Evolutionary conservation across 768 basidiomycete species (phyloP).

Genomic region (Lyophyllum semitale): DNA sequence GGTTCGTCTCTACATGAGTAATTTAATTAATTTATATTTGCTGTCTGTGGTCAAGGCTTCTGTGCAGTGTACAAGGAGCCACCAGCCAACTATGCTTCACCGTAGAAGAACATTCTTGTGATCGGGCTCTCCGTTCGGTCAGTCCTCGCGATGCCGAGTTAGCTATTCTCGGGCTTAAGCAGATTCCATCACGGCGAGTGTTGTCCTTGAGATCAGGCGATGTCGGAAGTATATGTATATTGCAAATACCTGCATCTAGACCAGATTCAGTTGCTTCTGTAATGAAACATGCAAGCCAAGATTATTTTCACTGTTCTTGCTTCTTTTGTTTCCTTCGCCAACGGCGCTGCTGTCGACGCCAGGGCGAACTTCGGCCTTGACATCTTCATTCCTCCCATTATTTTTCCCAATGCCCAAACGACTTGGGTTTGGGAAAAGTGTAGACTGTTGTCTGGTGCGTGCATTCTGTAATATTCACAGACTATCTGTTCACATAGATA

Average conservation of each 20-base stretch:
- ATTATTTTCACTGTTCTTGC: conserved; percentile 10
- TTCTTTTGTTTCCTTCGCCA: conserved; percentile 24
- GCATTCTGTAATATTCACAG: background rate
- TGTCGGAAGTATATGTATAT: background rate
- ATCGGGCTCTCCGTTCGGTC: too few species aligned
- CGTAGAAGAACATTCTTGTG: too few species aligned
- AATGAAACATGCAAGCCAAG: conserved; percentile 8
- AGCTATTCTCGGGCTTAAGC: background rate
- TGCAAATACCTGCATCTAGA: background rate
- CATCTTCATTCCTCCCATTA: conserved; percentile 30
- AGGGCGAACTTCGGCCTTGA: conserved; percentile 20
- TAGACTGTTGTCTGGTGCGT: conserved; percentile 31
- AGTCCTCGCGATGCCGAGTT: too few species aligned
- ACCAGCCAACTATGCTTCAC: too few species aligned
- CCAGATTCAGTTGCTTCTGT: background rate
- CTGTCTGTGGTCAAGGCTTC: background rate
- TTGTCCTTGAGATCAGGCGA: background rate
- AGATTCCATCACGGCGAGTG: background rate
- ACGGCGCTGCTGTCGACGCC: conserved; percentile 1
- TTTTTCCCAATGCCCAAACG: conserved; percentile 23
- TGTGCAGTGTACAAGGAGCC: too few species aligned
- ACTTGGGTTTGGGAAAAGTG: conserved; percentile 25
- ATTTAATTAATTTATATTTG: background rate
- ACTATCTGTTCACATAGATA: background rate
- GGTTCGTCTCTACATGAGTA: conserved; percentile 1